These are phyloP conservation scores for Arachnopeziza araneosa DNA, from an alignment of 2,329 filamentous ascomycete species.

Conservation along the genomic window DNA sequence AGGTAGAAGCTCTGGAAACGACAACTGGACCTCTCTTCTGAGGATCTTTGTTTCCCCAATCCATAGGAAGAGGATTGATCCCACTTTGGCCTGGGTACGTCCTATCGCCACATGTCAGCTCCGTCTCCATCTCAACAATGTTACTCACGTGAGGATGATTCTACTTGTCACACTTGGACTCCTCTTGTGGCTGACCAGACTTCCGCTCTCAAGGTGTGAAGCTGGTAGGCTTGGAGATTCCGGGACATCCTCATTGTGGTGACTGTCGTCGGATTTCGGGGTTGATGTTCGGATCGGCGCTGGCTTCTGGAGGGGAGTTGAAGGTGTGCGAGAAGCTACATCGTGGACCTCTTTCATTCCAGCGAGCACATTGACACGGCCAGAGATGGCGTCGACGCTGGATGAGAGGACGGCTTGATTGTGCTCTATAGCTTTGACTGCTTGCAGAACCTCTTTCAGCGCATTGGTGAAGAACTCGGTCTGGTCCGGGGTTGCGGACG, in stretches of 20 bases:
- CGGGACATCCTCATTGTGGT: constrained; percentile 15
- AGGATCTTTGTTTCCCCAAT: constrained; percentile 79
- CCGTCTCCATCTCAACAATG: background rate
- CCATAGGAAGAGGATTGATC: constrained; percentile 82
- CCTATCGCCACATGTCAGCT: constrained; percentile 31
- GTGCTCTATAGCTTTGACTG: constrained; percentile 48
- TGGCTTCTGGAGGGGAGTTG: constrained; percentile 10
- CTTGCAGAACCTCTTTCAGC: constrained; percentile 49
- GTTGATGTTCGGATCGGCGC: constrained; percentile 10
- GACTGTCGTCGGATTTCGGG: constrained; percentile 19
- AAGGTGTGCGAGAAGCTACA: constrained; percentile 31
- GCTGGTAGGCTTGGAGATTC: constrained; percentile 28
- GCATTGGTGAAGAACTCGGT: constrained; percentile 19
- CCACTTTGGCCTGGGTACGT: constrained; percentile 94
- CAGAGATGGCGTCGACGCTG: constrained; percentile 54
- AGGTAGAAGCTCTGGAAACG: constrained; percentile 70
- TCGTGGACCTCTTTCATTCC: constrained; percentile 52
- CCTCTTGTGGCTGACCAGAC: constrained; percentile 16
- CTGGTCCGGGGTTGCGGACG: constrained; percentile 23
- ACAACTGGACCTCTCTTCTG: constrained; percentile 77
- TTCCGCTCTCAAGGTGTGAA: constrained; percentile 18
- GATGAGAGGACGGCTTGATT: constrained; percentile 51
- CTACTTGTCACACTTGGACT: constrained; percentile 43
- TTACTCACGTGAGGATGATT: constrained; percentile 55
- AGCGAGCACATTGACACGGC: constrained; percentile 54